A percentile compares a stretch with the other conserved stretches of the same genome.
Evolutionary conservation across 139 green algal species (phyloP).

Genomic region (Chlamydomonas schloesseri): DNA sequence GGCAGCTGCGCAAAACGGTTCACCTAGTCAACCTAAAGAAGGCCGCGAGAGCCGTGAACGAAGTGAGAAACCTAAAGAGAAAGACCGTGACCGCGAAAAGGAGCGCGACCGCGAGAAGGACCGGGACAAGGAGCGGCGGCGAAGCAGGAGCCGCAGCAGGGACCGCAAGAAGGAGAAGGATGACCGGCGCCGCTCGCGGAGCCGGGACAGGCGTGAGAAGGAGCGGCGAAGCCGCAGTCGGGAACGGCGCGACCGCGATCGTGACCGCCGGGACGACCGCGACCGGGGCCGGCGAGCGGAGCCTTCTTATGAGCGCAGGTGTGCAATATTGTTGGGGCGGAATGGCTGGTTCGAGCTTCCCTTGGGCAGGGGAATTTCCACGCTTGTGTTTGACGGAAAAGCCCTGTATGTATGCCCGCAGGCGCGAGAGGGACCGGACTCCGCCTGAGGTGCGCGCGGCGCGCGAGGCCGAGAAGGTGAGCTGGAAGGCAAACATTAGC

Average conservation of each 20-base stretch:
- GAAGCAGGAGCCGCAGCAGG: constrained; percentile 34
- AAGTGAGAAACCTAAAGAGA: neutral
- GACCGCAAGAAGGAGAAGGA: neutral
- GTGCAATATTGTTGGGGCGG: neutral
- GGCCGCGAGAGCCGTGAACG: neutral
- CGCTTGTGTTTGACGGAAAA: neutral
- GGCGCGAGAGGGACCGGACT: constrained; percentile 59
- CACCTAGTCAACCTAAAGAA: neutral
- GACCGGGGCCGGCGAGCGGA: neutral
- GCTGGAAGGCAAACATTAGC: neutral
- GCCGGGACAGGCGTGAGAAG: constrained; percentile 27
- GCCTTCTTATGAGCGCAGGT: neutral
- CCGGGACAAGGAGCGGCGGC: constrained; percentile 3
- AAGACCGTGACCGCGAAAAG: constrained; percentile 9
- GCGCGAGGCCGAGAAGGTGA: constrained; percentile 73
- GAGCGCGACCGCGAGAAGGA: constrained; percentile 2
- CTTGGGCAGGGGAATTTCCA: neutral
- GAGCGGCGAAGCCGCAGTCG: neutral
- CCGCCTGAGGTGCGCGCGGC: constrained; percentile 74
- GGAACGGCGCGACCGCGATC: constrained; percentile 10
- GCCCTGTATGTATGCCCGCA: neutral
- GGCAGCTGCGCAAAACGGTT: neutral
- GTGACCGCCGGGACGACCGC: constrained; percentile 18
- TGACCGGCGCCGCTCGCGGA: neutral
- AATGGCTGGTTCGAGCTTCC: neutral